Evolutionary conservation across 2,329 filamentous ascomycete genomes (phyloP), one percentile per base, ranked within the genome.

Genomic region (Cephalotrichum gorgonifer): DNA sequence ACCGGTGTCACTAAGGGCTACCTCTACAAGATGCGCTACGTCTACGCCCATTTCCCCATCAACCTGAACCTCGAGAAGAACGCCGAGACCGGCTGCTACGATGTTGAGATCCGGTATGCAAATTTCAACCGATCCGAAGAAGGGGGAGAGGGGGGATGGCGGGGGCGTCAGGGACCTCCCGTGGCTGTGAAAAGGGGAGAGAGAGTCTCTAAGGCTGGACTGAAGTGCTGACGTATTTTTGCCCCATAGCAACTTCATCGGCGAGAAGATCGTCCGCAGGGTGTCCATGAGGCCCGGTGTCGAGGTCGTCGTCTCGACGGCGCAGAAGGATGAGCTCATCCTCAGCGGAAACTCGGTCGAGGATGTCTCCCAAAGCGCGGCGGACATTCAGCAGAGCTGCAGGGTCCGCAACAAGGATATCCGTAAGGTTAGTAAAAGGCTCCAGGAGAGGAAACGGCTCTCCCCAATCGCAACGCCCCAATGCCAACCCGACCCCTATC

Each of bases 11-110:
- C 93, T 72, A 95, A 91, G 81, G 93, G 93, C 62, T 98, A 86
- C 88, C 94, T 94, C 80, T 98, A 98, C 86, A 98, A 98, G 88
- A 97, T 98, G 91, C 88, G 94, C 68, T 98, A 98, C 79, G 93
- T 98, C 75, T 98, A 98, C 74, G 93, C 93, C 71, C 93, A 98
- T 85, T 98, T 98, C 71, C 93, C 93, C 75, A 98, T 98, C 88
- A 98, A 98, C 83, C 91, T 98, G 78, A 97, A 96, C 81, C 74
- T 98, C 62, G 89, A 95, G 65, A 90, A 96, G 86, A 91, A 91
- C 82, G 71, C 73, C 67, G 93, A 97, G 78, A 93, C 88, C 56
- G 90, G 84, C 61, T 74, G 84, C 63, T 86, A 67, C 69, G 86
- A 95, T 75, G 87, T 98, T 68, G 93, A 98, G 85, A 97, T 98